Base-by-base conservation (phyloP, 495 filamentous ascomycete species). In the Penicillium fimorum region DNA sequence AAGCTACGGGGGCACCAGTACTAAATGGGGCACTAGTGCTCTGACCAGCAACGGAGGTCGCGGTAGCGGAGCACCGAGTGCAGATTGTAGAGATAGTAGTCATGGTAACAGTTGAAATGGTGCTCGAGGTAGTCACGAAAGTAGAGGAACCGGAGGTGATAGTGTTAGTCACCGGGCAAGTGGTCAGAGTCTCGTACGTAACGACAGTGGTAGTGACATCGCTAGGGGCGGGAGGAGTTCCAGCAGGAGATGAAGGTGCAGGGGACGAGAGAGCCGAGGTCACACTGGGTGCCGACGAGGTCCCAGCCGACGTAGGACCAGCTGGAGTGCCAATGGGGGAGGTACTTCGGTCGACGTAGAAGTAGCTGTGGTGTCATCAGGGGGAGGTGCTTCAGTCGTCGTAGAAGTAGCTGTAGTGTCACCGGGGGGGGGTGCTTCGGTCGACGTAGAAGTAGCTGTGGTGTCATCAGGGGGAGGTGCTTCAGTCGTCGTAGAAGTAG, bases 81-180 rank as follows among this genome's bases (percentile, higher is more conserved):
- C 68, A 72, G 50, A 73, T 61, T 1, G 73, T 77, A 7, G 71
- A 69, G 27, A 64, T 73, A n/a, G 66, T 62, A 15, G 74, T 76
- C 37, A 68, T 42, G 15, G 59, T 62, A 12, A 72, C 52, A 0
- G 69, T 70, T 1, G 75, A 76, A 17, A 74, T 56, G 20, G 73
- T 74, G 50, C 66, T 60, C 46, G 63, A 65, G 41, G 70, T 63
- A 8, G 75, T 69, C 35, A 60, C 67, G 51, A 64, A 67, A 35
- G 64, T 62, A 32, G 56, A 65, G 24, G 53, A 60, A 35, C 69
- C 63, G 8, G 76, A 68, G 27, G 65, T 67, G 44, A 65, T 62
- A 32, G 70, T 69, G 38, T 55, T 64, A 24, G 74, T 75, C 49
- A 74, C 59, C 20, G 74, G 67, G 57, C 70, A 75, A 57, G 71